Base-by-base conservation (phyloP, 2,329 filamentous ascomycete species). In the Dothiorella sarmentorum region DNA sequence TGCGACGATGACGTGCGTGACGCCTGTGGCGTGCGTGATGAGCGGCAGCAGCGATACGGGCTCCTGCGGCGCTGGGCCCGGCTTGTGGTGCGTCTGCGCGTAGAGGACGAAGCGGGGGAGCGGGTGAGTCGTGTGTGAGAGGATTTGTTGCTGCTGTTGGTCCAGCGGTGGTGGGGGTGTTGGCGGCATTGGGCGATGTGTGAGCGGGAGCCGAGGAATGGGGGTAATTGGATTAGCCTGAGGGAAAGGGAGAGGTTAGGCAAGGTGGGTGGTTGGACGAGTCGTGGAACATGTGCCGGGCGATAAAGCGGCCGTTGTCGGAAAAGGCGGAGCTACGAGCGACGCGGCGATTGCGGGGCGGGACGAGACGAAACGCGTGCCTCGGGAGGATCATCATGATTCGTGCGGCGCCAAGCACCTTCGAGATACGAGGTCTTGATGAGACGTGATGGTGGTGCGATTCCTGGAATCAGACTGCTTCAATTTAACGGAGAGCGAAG, bases 1-100 rank as follows among this genome's bases (percentile, higher is more conserved):
- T 5, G 90, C 90, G 49, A 97, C 76, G 65, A 96, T 92, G 61
- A 96, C 80, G 74, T 97, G 92, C 0, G 92, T 96, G 51, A 85
- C 74, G 7, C 83, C 82, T 4, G 84, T 85, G 62, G 80, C 77
- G 61, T 84, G 78, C 38, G 78, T 78, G 56, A 86, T 69, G 40
- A 88, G 76, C 0, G 86, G 85, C 0, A 87, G 77, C 62, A 88
- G 76, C 5, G 85, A 86, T 61, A 87, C 78, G 63, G 82, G 82
- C 29, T 75, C 76, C 53, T 79, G 77, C 17, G 58, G 27, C 11
- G 35, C 33, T 9, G 49, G 49, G 60, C 80, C 73, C 9, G 76
- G 73, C 58, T 78, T 77, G 65, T 86, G 81, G 63, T 85, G 80
- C 0, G 86, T 89, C 68, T 89, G 86, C 63, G 85, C 83, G 67